These are phyloP conservation scores for Neurospora sp. DNA, from an alignment of 495 filamentous ascomycete species.

Conservation along the genomic window DNA sequence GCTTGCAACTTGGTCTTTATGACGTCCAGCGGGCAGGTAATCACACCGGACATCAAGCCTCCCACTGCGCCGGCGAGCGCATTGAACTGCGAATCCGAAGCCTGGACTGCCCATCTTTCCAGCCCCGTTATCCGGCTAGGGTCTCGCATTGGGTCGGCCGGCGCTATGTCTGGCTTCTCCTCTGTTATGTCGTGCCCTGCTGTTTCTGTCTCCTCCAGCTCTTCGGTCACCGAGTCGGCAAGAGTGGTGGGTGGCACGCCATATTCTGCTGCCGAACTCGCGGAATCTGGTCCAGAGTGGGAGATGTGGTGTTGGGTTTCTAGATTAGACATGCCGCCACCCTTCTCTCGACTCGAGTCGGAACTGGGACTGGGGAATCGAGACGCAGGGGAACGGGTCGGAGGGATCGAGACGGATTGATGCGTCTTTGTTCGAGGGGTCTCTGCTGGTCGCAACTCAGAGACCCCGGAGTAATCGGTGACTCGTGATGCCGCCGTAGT, in stretches of 20 bases:
- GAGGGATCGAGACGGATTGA: constrained; percentile 16
- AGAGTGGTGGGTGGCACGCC: constrained; percentile 14
- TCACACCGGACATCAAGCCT: constrained; percentile 82
- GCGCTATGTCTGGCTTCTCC: background rate
- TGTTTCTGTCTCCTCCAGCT: background rate
- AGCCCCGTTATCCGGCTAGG: constrained; percentile 38
- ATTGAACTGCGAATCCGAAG: constrained; percentile 43
- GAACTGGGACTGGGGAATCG: background rate
- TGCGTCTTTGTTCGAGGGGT: constrained; percentile 1
- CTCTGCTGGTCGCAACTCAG: constrained; percentile 4
- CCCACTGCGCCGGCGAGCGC: constrained; percentile 76
- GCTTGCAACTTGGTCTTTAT: constrained; percentile 99
- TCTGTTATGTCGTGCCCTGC: background rate
- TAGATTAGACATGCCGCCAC: constrained; percentile 35
- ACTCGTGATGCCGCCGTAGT: background rate
- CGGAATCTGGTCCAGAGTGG: constrained; percentile 23
- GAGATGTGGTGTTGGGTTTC: constrained; percentile 26
- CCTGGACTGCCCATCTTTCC: constrained; percentile 42
- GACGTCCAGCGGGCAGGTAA: constrained; percentile 95
- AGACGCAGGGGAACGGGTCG: constrained; percentile 5
- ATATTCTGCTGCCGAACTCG: constrained; percentile 31
- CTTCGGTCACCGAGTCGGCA: background rate
- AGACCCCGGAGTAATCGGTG: constrained; percentile 2
- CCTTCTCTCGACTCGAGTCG: constrained; percentile 8
- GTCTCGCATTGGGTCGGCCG: constrained; percentile 21